phyloP scores from a whole-genome alignment of 1,139 yeast species.

The Lodderomyces parapsilosis region DNA sequence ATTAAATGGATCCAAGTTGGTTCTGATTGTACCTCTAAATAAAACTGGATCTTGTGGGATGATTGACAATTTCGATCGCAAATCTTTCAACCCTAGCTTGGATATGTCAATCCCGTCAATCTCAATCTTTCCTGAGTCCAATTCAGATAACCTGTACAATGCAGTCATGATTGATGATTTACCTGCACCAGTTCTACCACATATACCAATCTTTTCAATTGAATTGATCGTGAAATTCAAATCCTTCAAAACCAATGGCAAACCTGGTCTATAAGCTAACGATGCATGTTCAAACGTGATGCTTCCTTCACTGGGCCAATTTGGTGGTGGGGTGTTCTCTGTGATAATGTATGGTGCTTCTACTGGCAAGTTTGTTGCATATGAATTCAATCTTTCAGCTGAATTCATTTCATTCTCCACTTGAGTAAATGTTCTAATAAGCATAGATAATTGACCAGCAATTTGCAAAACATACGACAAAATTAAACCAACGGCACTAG shows the following conservation, averaged over 20 bases:
- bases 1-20: slow-evolving; percentile 71
- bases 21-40: slow-evolving; percentile 77
- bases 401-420: slow-evolving; percentile 84
- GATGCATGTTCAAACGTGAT: slow-evolving; percentile 58
- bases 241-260: slow-evolving; percentile 70
- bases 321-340: slow-evolving; percentile 54
- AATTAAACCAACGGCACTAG: slow-evolving; percentile 72
- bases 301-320: slow-evolving; percentile 47
- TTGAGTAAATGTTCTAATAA: slow-evolving; percentile 60
- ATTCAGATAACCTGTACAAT: slow-evolving; percentile 59
- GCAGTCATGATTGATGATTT: slow-evolving; percentile 70
- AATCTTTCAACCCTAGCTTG: slow-evolving; percentile 67
- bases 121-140: slow-evolving; percentile 47
- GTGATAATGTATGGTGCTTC: slow-evolving; percentile 47
- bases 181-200: slow-evolving; percentile 85
- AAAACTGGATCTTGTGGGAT: slow-evolving; percentile 95
- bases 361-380: slow-evolving; percentile 51
- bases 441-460: slow-evolving; percentile 49
- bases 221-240: slow-evolving; percentile 47
- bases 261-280: slow-evolving; percentile 70
- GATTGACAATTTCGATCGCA: slow-evolving; percentile 77
- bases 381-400: slow-evolving; percentile 73
- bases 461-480: slow-evolving; percentile 59
- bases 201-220: slow-evolving; percentile 68
- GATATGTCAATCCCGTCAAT: slow-evolving; percentile 65